These are phyloP conservation scores for Chenopodium berlandieri DNA, from an alignment of 148 eudicot genomes.

Conservation along the genomic window DNA sequence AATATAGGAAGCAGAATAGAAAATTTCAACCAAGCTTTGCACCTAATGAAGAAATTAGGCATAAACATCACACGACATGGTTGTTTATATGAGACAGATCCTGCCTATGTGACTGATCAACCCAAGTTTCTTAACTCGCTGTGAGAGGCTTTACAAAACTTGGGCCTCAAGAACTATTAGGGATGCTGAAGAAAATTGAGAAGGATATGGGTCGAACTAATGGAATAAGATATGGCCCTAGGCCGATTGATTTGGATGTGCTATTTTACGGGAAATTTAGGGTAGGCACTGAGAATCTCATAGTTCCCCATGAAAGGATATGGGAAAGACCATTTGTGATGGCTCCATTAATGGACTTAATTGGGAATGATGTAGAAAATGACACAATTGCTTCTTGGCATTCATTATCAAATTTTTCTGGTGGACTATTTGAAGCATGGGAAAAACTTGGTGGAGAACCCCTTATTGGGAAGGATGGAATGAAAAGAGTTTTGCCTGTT, in stretches of 20 bases:
- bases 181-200: slow-evolving; percentile 73
- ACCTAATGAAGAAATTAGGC: slow-evolving; percentile 66
- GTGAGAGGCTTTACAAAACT: slow-evolving; percentile 79
- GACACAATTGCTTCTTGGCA: slow-evolving; percentile 70
- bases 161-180: slow-evolving; percentile 70
- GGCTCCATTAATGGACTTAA: slow-evolving; percentile 78
- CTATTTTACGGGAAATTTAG: slow-evolving; percentile 69
- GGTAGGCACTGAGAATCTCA: slow-evolving; percentile 58
- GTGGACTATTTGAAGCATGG: slow-evolving; percentile 82
- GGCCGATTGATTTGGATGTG: slow-evolving; percentile 84
- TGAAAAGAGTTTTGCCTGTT: slow-evolving; percentile 80
- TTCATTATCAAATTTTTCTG: slow-evolving; percentile 46
- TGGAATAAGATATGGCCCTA: slow-evolving; percentile 88
- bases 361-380: slow-evolving; percentile 57
- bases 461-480: slow-evolving; percentile 73
- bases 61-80: slow-evolving; percentile 63
- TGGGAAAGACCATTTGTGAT: slow-evolving; percentile 95
- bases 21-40: slow-evolving; percentile 67
- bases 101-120: slow-evolving; percentile 82
- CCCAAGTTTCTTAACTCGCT: slow-evolving; percentile 89
- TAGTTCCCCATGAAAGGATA: slow-evolving; percentile 84
- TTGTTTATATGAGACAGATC: slow-evolving; percentile 88
- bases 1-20: slow-evolving; percentile 72
- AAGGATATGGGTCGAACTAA: slow-evolving; percentile 80
- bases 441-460: slow-evolving; percentile 86